Evolutionary conservation across 495 filamentous ascomycete genomes (phyloP).

Genomic region (Penicillium tannophilum): DNA sequence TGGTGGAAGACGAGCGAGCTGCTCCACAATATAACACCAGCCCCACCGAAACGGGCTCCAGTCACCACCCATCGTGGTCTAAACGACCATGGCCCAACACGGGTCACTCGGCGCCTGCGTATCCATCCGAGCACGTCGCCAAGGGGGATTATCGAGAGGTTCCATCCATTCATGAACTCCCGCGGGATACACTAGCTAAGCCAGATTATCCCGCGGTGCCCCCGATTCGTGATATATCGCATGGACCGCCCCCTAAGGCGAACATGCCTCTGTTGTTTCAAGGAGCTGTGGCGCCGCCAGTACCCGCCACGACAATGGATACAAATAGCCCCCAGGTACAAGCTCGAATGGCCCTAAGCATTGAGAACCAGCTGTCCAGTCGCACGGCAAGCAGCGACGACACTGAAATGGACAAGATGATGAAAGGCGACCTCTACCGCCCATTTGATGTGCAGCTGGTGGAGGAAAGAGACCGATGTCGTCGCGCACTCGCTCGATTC

Average conservation of each 20-base stretch:
- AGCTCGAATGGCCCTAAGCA: conserved; percentile 48
- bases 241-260: conserved; percentile 38
- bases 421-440: conserved; percentile 76
- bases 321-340: conserved; percentile 48
- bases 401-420: conserved; percentile 94
- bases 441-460: conserved; percentile 77
- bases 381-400: conserved; percentile 40
- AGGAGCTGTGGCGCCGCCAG: conserved; percentile 38
- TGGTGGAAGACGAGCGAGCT: conserved; percentile 49
- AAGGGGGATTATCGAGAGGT: conserved; percentile 49
- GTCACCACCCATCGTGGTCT: conserved; percentile 39
- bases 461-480: conserved; percentile 85
- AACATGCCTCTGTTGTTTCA: conserved; percentile 40
- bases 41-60: conserved; percentile 37
- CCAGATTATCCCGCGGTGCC: conserved; percentile 47
- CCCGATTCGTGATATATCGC: conserved; percentile 45
- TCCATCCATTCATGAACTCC: conserved; percentile 45
- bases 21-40: conserved; percentile 40
- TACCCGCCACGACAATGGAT: conserved; percentile 36
- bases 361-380: conserved; percentile 46
- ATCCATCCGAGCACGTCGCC: conserved; percentile 39
- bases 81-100: conserved; percentile 41
- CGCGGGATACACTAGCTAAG: conserved; percentile 44
- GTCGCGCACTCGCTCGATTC: conserved; percentile 80
- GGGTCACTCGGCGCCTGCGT: conserved; percentile 29